Evolutionary conservation across 2,329 filamentous ascomycete genomes (phyloP).

Genomic region (Iodosphaeria phyllophila): DNA sequence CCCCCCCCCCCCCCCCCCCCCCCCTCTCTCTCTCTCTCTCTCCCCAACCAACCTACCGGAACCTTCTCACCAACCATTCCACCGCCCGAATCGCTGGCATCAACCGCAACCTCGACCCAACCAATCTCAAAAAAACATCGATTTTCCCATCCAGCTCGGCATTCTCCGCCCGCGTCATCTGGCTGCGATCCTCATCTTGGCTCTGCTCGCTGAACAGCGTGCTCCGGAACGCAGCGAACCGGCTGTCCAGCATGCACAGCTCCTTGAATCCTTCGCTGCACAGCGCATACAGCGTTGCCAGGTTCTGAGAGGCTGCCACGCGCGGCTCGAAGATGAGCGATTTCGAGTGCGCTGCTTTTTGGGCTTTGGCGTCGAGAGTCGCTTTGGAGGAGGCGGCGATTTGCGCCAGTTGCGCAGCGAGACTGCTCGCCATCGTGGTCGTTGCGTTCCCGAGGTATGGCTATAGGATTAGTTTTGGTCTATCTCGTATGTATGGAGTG

Average conservation of each 20-base stretch:
- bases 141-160: slow-evolving; percentile 59
- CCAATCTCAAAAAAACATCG: slow-evolving; percentile 66
- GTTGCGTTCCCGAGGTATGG: background rate
- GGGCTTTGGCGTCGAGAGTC: slow-evolving; percentile 80
- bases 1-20: no score
- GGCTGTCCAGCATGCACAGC: slow-evolving; percentile 66
- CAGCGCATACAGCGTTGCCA: slow-evolving; percentile 71
- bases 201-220: slow-evolving; percentile 90
- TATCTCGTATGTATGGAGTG: no score
- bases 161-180: slow-evolving; percentile 71
- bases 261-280: slow-evolving; percentile 84
- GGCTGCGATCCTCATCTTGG: slow-evolving; percentile 68
- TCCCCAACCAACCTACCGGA: slow-evolving; percentile 42
- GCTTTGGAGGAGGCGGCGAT: slow-evolving; percentile 82
- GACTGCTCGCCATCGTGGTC: slow-evolving; percentile 56
- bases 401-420: slow-evolving; percentile 84
- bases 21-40: no score
- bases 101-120: slow-evolving; percentile 58
- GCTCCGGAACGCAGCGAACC: slow-evolving; percentile 55
- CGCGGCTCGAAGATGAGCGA: slow-evolving; percentile 84
- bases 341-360: slow-evolving; percentile 80
- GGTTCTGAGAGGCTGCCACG: slow-evolving; percentile 73
- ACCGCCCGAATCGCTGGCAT: slow-evolving; percentile 79
- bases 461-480: background rate
- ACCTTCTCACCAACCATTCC: slow-evolving; percentile 87